Percentiles rank a stretch among this genome's conserved stretches.
Conservation (phyloP, 179 eudicot genomes). For the Actinidia arguta region DNA sequence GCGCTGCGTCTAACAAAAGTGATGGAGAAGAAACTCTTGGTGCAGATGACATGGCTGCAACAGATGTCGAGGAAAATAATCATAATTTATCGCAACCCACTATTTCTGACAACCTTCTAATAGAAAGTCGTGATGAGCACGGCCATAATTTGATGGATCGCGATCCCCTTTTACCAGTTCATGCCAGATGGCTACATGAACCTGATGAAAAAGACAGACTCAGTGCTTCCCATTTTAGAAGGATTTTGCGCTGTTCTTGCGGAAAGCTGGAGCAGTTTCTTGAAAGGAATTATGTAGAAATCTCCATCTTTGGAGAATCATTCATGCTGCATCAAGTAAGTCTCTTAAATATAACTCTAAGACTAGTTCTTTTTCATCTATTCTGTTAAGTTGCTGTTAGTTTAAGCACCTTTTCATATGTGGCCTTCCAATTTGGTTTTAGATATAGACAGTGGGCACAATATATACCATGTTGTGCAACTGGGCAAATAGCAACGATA, state of each 20-base stretch:
- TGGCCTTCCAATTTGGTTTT: neutral
- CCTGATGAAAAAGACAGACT: constrained; percentile 76
- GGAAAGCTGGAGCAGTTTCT: constrained; percentile 67
- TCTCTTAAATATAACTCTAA: constrained; percentile 9
- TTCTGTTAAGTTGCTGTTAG: neutral
- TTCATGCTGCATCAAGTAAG: constrained; percentile 99
- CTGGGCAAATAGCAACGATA: neutral
- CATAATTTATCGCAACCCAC: constrained; percentile 25
- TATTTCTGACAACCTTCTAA: constrained; percentile 30
- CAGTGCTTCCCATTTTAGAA: constrained; percentile 88
- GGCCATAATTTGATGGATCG: constrained; percentile 29
- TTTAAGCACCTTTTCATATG: neutral
- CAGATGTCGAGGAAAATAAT: constrained; percentile 37
- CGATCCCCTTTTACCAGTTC: constrained; percentile 37
- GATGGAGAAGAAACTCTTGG: constrained; percentile 44
- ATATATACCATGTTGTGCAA: neutral
- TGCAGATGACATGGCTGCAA: constrained; percentile 32
- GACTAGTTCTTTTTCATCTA: neutral
- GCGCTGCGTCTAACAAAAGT: constrained; percentile 36
- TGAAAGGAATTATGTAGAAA: constrained; percentile 63
- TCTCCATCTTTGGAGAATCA: constrained; percentile 92
- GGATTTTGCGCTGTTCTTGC: constrained; percentile 78
- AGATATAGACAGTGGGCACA: neutral
- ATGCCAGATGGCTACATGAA: constrained; percentile 88
- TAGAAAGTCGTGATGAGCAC: constrained; percentile 30